Evolutionary conservation across 2,329 filamentous ascomycete species (phyloP).

Genomic region (Dichotomopilus funicola): DNA sequence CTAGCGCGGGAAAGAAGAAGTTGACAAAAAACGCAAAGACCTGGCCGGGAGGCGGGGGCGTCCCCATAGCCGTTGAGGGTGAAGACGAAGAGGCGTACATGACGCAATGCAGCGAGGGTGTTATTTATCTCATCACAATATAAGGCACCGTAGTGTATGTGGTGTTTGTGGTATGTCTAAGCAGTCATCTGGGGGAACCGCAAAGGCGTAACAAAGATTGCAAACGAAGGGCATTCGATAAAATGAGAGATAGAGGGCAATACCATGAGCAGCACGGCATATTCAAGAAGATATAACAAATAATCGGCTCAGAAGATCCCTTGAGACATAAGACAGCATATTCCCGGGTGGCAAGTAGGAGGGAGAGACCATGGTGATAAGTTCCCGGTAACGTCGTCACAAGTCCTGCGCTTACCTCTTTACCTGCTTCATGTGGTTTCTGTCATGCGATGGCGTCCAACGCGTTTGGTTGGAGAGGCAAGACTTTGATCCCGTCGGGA

Average conservation of each 20-base stretch:
- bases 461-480: no score
- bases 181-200: slow-evolving; percentile 14
- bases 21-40: slow-evolving; percentile 27
- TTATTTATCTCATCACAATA: slow-evolving; percentile 22
- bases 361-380: no score
- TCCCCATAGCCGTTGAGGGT: slow-evolving; percentile 13
- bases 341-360: no score
- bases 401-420: no score
- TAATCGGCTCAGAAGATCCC: no score
- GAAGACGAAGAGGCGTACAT: slow-evolving; percentile 20
- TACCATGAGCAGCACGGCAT: no score
- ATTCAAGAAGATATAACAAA: no score
- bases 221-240: slow-evolving; percentile 8
- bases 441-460: no score
- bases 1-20: slow-evolving; percentile 27
- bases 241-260: not conserved
- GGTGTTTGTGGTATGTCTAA: slow-evolving; percentile 10
- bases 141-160: not conserved
- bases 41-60: slow-evolving; percentile 21
- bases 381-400: no score
- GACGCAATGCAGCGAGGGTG: slow-evolving; percentile 13
- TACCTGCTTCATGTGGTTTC: not conserved
- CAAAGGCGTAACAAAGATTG: not conserved
- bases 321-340: no score
- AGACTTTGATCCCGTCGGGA: not conserved